Base-by-base conservation (phyloP, 352 stramenopile genomes). In the Globisporangium okanoganense region DNA sequence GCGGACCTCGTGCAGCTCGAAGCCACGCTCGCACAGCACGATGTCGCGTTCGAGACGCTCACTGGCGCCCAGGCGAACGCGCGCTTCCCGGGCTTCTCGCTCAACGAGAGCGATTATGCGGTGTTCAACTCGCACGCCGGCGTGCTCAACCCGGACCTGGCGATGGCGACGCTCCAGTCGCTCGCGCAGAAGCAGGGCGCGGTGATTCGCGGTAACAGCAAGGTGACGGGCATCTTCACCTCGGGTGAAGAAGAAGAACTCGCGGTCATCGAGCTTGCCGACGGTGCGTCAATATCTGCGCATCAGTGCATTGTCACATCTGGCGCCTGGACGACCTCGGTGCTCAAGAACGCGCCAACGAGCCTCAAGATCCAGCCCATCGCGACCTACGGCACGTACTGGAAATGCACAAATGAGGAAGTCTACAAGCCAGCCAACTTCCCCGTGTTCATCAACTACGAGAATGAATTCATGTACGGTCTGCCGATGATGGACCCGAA, bases 401-500 rank as follows among this genome's bases (percentile, higher is more conserved):
- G 75, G 78, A 80, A 75, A 40, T 84, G 69, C 53, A 61, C 70
- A 20, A 50, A 40, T 18, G 65, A 78, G 57, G 64, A 80, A 53
- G 54, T 78, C 25, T 85, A 77, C 62, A 71, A 62, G 1, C 67
- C 76, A 9, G 57, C 61, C 66, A 74, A 71, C 16, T 87, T 90
- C 59, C 78, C 81, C 3, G 78, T 87, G 31, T 90, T 87, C 22
- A 84, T 90, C 64, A 80, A 85, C 58, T 86, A 86, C 66, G 76
- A 75, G 2, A 51, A 69, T 24, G 71, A 77, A 0, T 72, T 72
- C 38, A 43, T 87, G 5, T 90, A 90, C 36, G 81, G 77, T 13
- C 61, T 90, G 27, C 73, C 75, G 0, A 76, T 85, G 67, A 68
- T 79, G 40, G 58, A 79, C 31, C 38, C 57, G 8, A 31, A 61